Base-by-base conservation (phyloP, 495 filamentous ascomycete species). In the Gamarada debralockiae region DNA sequence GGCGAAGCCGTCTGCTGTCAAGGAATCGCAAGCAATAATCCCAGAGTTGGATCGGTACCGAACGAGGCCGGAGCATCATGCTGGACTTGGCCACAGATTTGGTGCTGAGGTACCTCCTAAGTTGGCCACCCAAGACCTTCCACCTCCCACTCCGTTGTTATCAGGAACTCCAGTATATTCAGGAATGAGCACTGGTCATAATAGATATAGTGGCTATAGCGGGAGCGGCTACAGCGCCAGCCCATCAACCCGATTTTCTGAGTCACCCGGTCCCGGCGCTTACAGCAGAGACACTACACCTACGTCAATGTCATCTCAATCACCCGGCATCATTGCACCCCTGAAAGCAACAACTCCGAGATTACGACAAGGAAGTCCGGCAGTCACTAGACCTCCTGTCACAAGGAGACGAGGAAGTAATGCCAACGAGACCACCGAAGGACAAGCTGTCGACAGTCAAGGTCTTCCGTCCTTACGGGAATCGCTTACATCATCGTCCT, bases 261-360 rank as follows among this genome's bases (percentile, higher is more conserved):
- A 86, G 48, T 98, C 93, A 2, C 93, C 93, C 9, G 88, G 90
- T 4, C 76, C 87, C 27, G 73, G 78, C 29, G 70, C 76, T 50
- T 97, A 95, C 70, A 96, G 92, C 68, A 79, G 86, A 59, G 86
- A 89, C 37, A 95, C 93, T 9, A 97, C 93, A 2, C 92, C 93
- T 1, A 96, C 92, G n/a, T 96, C 93, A 7, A 81, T 91, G 62
- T 95, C 91, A 7, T 97, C 93, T n/a, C 87, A 93, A 65, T 98
- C 93, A 31, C 91, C 93, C 10, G 87, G 89, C 1, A 78, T 90
- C 33, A 65, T 86, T 52, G 71, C 66, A 27, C 81, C 88, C 17
- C 68, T 67, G 2, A 83, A 87, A 51, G 60, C 74, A 56, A 50
- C 25, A 8, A 69, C 74, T 29, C 61, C 79, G 25, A 79, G 83